Evolutionary conservation across 768 basidiomycete genomes (phyloP), one percentile per base, ranked within the genome.

Genomic region (Phaeotremella fagi): DNA sequence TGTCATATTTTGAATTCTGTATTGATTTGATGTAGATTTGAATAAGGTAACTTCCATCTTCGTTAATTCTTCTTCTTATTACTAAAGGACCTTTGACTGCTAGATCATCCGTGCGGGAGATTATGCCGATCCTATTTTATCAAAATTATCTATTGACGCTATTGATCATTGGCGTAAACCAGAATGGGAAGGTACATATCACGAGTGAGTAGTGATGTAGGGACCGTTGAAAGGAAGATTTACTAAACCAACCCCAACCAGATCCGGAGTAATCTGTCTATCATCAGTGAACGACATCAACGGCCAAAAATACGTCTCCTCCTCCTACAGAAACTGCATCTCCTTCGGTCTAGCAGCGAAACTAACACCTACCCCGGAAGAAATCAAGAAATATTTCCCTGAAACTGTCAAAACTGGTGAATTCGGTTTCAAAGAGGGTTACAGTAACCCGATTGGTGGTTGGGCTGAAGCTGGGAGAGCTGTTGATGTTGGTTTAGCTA

Each of bases 391-490:
- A 14, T 72, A 75, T 4, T 84, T 86, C 60, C 81, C 84, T 2
- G 47, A 72, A 0, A 63, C 61, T 15, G 77, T 81, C 22, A 61
- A 36, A 14, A 59, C 55, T 4, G 70, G 70, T 4, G 18, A 45
- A 1, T 72, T 74, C 36, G 61, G 62, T n/a, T 58, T 57, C 0
- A 57, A 65, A 36, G 37, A 22, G 16, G 88, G 85, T 1, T 92
- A 86, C 66, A 60, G 86, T 41, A 94, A 90, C 64, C 76, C 75
- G 6, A 83, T 87, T 31, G 82, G 86, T 1, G 91, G 91, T 14
- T 97, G 91, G 91, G 88, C 82, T 2, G 79, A 85, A 64, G 88
- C 91, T 1, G 78, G 79, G 0, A 81, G 84, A 65, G 88, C 85
- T 2, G 64, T 90, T 7, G 63, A 72, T 2, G 67, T 79, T 9